A percentile compares a stretch with the other conserved stretches of the same genome.
These are phyloP conservation scores for Clonostachys sp. DNA, from an alignment of 2,329 filamentous ascomycete genomes.

Conservation along the genomic window DNA sequence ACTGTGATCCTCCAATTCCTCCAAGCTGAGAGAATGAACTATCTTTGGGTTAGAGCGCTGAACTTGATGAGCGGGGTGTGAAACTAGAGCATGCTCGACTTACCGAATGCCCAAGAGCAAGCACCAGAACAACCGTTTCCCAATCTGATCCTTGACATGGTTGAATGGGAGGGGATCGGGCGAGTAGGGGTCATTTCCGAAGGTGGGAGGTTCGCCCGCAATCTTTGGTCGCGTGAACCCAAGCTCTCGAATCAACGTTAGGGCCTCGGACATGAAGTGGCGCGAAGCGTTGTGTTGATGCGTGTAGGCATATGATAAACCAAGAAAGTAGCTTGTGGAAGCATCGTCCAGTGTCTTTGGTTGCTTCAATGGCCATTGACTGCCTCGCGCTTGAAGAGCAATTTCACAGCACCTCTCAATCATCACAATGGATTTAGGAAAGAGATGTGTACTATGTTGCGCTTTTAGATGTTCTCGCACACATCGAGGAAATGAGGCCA, in stretches of 20 bases:
- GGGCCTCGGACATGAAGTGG: constrained; percentile 68
- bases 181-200: constrained; percentile 31
- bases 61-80: neutral
- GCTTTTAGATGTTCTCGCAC: constrained; percentile 64
- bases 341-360: constrained; percentile 49
- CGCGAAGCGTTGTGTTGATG: constrained; percentile 63
- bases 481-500: constrained; percentile 71
- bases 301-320: constrained; percentile 61
- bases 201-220: constrained; percentile 27
- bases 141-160: constrained; percentile 67
- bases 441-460: constrained; percentile 59
- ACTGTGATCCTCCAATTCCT: constrained; percentile 44
- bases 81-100: constrained; percentile 6
- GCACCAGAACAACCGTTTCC: constrained; percentile 81
- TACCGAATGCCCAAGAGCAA: constrained; percentile 70
- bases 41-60: constrained; percentile 7
- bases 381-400: constrained; percentile 62
- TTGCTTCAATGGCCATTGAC: constrained; percentile 41
- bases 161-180: constrained; percentile 49
- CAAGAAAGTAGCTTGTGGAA: constrained; percentile 73
- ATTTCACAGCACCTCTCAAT: constrained; percentile 68
- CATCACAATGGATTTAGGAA: constrained; percentile 64
- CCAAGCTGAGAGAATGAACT: constrained; percentile 78
- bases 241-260: constrained; percentile 64
- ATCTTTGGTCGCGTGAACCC: constrained; percentile 56